These are phyloP conservation scores for Didymella pinodella DNA, from an alignment of 2,329 filamentous ascomycete species.

Conservation along the genomic window DNA sequence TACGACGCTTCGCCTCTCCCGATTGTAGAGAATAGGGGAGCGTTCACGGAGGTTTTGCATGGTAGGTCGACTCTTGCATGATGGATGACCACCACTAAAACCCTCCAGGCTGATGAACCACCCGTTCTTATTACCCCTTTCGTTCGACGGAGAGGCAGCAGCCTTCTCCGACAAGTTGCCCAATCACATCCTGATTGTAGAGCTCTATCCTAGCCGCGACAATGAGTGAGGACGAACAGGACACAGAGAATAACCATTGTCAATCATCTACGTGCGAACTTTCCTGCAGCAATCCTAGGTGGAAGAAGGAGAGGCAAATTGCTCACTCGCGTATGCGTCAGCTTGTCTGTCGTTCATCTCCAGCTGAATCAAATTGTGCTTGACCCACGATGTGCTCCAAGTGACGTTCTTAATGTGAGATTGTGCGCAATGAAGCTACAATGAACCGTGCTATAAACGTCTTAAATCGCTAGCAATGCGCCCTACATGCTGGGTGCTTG, in stretches of 20 bases:
- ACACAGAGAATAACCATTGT: slow-evolving; percentile 33
- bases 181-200: slow-evolving; percentile 28
- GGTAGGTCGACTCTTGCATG: slow-evolving; percentile 29
- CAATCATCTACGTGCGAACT: slow-evolving; percentile 40
- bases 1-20: slow-evolving; percentile 51
- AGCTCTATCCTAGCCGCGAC: slow-evolving; percentile 28
- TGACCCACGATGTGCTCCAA: neutral
- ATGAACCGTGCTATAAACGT: neutral
- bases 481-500: slow-evolving; percentile 9
- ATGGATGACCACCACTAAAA: neutral
- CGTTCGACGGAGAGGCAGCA: slow-evolving; percentile 47
- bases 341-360: slow-evolving; percentile 42
- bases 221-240: slow-evolving; percentile 23
- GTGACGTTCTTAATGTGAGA: neutral
- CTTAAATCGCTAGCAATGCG: neutral
- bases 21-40: slow-evolving; percentile 49
- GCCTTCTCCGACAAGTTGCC: slow-evolving; percentile 26
- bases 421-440: neutral
- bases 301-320: slow-evolving; percentile 37
- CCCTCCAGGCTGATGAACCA: slow-evolving; percentile 41
- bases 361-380: slow-evolving; percentile 38
- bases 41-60: slow-evolving; percentile 48
- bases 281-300: slow-evolving; percentile 33
- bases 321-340: slow-evolving; percentile 31
- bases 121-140: slow-evolving; percentile 51